Base-by-base conservation (phyloP, 208 protist genomes). In the Trypanosoma platydactyli region DNA sequence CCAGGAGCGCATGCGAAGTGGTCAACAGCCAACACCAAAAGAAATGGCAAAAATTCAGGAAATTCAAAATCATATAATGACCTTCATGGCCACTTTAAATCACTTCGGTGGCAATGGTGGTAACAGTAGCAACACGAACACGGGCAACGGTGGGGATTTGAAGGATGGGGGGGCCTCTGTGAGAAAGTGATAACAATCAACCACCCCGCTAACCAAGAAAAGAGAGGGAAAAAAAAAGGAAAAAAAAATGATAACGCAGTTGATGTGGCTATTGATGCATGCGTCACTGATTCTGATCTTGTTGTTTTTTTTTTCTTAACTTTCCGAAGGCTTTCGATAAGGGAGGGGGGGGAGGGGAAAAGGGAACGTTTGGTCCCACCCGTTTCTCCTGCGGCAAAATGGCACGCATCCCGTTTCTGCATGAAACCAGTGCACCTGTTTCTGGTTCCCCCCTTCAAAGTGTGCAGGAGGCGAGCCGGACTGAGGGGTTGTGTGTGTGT, bases 71-170 rank as follows among this genome's bases (percentile, higher is more conserved):
- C 87, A 93, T 46, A 70, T 94, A n/a, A 78, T 69, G 18, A 79
- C 90, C 1, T 92, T 90, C 59, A 87, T 92, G 64, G 49, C 64
- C 13, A 94, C 90, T 7, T 81, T 95, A 81, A 58, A 84, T 50
- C 76, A 79, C 48, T 95, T 95, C 50, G 55, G 57, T 57, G 54
- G 42, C 3, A 25, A 7, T 35, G 38, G 40, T 57, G 35, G 16
- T 29, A 55, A 46, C 25, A 44, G 24, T 40, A 50, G 13, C 13
- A 50, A n/a, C 13, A 53, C 11, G 13, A 53, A 29, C 22, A n/a
- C 1, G 6, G 27, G 27, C 29, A 1, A 24, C 11, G 15, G 35
- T 29, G 25, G 20, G 22, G 35, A 24, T 51, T 12, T 22, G 40
- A 33, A 25, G n/a, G 29, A 29, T 33, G 0, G 4, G 27, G n/a